Evolutionary conservation across 352 stramenopile species (phyloP), one percentile per base, ranked within the genome.

Genomic region (Aphanomyces invadans): DNA sequence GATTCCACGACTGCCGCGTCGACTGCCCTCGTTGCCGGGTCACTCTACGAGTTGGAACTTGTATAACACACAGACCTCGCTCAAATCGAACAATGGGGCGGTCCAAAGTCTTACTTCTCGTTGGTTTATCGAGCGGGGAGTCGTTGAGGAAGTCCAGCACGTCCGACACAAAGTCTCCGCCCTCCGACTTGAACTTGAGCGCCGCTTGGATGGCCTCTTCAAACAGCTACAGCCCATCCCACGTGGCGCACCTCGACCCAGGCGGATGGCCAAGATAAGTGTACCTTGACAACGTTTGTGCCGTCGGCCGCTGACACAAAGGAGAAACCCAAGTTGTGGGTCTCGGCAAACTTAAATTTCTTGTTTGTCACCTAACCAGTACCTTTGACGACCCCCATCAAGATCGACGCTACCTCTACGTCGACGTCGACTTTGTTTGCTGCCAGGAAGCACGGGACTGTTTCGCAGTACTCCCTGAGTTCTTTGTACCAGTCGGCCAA

Each of bases 391-490:
- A 65, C 3, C 38, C 1, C 26, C 0, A 49, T 32, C 4, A 26
- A 5, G n/a, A n/a, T n/a, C n/a, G n/a, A n/a, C n/a, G 54, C 64
- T 66, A 95, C 87, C 33, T 88, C 86, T 69, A 97, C 88, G 75
- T 98, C 88, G 26, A 98, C 83, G 76, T 98, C 93, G 54, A 98
- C 97, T 73, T 98, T 98, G 80, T 98, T 98, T 33, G 93, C 93
- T n/a, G 98, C 90, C 12, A 97, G 69, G 53, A 98, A 93, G 64
- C 83, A 94, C 3, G 93, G 92, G 62, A 98, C 96, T 61, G 74
- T 89, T 54, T 96, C 87, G 73, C 89, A 98, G 74, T 97, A 95
- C 44, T 96, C 76, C 29, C 93, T 77, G 2, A 98, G 74, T 72
- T 98, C 95, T 57, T 92, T 82, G 75, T 92, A 93, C 85, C 86